Evolutionary conservation across 139 green algal genomes (phyloP).

Genomic region (Coccomyxa sp.): DNA sequence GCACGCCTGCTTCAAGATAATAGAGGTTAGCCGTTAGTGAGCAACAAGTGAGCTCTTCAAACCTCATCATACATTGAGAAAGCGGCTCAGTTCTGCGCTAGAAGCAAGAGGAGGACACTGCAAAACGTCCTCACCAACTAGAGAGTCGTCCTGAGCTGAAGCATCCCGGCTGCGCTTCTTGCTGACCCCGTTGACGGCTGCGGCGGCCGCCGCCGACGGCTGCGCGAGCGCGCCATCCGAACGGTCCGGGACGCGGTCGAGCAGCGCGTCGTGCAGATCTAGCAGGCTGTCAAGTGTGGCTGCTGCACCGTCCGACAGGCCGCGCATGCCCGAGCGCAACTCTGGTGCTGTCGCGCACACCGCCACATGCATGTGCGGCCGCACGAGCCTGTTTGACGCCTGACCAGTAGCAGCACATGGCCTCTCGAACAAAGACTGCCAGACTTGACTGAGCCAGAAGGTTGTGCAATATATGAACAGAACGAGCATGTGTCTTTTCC

Average conservation of each 20-base stretch:
- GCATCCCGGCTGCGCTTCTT: background rate
- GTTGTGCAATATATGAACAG: too few relatives aligned
- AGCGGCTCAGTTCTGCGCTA: too few relatives aligned
- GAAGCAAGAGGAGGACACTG: too few relatives aligned
- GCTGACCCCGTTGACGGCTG: background rate
- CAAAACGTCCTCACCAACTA: too few relatives aligned
- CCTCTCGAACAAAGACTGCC: too few relatives aligned
- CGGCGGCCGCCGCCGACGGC: constrained; percentile 12
- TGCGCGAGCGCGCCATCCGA: constrained; percentile 15
- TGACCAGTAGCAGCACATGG: constrained; percentile 6
- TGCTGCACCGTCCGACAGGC: constrained; percentile 10
- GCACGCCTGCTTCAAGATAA: too few relatives aligned
- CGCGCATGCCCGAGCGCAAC: constrained; percentile 15
- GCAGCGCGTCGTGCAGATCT: constrained; percentile 42
- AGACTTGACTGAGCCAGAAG: too few relatives aligned
- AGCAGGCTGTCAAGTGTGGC: constrained; percentile 37
- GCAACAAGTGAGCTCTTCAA: too few relatives aligned
- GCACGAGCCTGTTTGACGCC: constrained; percentile 5
- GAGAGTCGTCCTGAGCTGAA: background rate
- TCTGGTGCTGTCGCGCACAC: background rate
- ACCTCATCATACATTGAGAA: too few relatives aligned
- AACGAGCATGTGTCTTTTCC: too few relatives aligned
- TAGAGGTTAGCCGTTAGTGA: too few relatives aligned
- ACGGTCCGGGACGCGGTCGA: constrained; percentile 1
- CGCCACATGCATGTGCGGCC: background rate